Conservation (phyloP, 1,139 yeast genomes). For the Eremothecium coryli region DNA sequence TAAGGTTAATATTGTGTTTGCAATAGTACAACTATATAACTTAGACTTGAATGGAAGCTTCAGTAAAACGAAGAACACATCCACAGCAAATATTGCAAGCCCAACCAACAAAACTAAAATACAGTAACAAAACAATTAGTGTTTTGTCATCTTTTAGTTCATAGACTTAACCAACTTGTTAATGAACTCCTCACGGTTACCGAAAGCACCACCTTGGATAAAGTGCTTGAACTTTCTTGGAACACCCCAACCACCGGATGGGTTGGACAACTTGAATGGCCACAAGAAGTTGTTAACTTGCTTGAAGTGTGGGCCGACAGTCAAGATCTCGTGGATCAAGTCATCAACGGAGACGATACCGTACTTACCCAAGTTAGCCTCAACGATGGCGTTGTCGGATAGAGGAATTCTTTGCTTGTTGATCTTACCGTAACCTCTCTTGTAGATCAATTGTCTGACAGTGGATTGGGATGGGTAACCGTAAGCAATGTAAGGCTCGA, state of each 20-base stretch:
- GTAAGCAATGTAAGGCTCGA: conserved; percentile 98
- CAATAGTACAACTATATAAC: too few relatives aligned
- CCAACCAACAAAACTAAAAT: too few relatives aligned
- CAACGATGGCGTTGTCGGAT: conserved; percentile 89
- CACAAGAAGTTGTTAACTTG: conserved; percentile 99
- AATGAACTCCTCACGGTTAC: conserved; percentile 99
- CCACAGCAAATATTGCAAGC: too few relatives aligned
- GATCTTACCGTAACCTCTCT: conserved; percentile 99
- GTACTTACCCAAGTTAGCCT: conserved; percentile 88
- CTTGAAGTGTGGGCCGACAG: conserved; percentile 99
- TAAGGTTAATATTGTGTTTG: too few relatives aligned
- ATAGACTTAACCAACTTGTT: conserved; percentile 95
- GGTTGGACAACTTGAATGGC: conserved; percentile 99
- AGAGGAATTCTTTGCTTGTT: conserved; percentile 97
- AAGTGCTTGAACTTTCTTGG: conserved; percentile 99
- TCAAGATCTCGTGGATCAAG: conserved; percentile 96
- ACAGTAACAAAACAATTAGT: too few relatives aligned
- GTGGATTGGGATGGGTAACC: conserved; percentile 98
- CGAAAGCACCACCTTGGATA: conserved; percentile 99
- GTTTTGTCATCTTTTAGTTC: too few relatives aligned
- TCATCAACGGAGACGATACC: conserved; percentile 96
- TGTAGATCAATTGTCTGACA: conserved; percentile 94
- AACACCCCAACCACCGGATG: conserved; percentile 99
- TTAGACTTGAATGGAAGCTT: too few relatives aligned
- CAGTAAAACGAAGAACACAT: too few relatives aligned